Evolutionary conservation across 2,329 filamentous ascomycete species (phyloP), one percentile per base, ranked within the genome.

Genomic region (Talaromyces sp.): DNA sequence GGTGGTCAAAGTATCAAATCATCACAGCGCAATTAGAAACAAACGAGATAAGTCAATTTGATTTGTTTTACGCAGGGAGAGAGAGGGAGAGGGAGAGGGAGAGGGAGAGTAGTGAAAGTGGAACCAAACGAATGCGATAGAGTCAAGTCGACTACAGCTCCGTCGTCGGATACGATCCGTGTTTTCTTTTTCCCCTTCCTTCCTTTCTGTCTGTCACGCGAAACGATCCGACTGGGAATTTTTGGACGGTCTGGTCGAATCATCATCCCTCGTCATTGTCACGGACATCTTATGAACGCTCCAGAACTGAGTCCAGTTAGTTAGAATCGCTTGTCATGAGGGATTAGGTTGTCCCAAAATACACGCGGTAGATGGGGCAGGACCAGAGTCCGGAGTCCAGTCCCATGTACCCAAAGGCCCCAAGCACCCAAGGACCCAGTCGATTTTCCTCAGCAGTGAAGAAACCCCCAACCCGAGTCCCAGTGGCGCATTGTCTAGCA

Each of bases 391-490:
- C 31, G 11, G 31, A 18, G 48, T 31, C 46, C 48, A 50, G 46
- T 50, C 46, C 46, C 46, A 50, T 50, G 46, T 50, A 31, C 25
- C 25, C 44, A 48, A 50, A 31, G 46, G 46, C 46, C 46, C 46
- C 46, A 50, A 50, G 46, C 46, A 31, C 46, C 31, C 28, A 54
- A 54, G 31, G 50, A 54, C 50, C 48, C 48, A 52, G 48, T 52
- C 48, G 28, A 37, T 54, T 54, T 54, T 35, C 50, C 31, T 54
- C 50, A 54, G 50, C 50, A 54, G 48, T 21, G n/a, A 54, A 54
- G 50, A 54, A 54, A 54, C 50, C 50, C 50, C 50, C 50, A 54
- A 54, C 31, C 50, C 31, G 50, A 54, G 50, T 54, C 50, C 50
- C 50, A 54, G 50, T 54, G 50, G 50, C 50, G 50, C 28, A 54